These are phyloP conservation scores for Endothia cerciana DNA, from an alignment of 2,329 filamentous ascomycete genomes.

Conservation along the genomic window DNA sequence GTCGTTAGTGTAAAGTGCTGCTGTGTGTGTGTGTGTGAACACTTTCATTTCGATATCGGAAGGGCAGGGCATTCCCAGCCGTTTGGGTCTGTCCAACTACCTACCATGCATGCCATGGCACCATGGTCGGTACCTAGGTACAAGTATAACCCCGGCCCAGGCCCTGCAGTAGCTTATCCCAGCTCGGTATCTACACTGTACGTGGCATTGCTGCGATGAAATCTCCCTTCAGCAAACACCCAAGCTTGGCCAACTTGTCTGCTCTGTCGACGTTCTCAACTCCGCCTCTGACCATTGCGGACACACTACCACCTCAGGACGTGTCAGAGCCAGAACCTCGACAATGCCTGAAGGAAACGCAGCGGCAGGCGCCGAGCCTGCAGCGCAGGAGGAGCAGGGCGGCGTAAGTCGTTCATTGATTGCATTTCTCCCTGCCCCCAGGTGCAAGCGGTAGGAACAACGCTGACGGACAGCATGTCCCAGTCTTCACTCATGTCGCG, in stretches of 20 bases:
- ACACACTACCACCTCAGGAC: slow-evolving; percentile 15
- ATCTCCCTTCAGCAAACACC: neutral
- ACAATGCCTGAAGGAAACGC: slow-evolving; percentile 29
- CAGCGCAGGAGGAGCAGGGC: slow-evolving; percentile 27
- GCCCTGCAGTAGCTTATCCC: neutral
- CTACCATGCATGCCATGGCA: too few species aligned
- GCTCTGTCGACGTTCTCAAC: neutral
- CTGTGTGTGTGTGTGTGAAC: neutral
- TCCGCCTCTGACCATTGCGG: slow-evolving; percentile 17
- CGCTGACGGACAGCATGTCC: slow-evolving; percentile 9
- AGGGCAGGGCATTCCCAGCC: neutral
- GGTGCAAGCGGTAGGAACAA: slow-evolving; percentile 34
- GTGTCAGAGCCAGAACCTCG: slow-evolving; percentile 13
- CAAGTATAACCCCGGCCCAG: too few species aligned
- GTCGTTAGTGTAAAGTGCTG: too few species aligned
- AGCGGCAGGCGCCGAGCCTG: slow-evolving; percentile 28
- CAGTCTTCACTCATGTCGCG: slow-evolving; percentile 48
- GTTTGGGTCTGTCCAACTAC: neutral
- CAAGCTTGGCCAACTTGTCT: neutral
- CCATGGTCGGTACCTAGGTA: neutral
- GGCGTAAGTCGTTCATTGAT: slow-evolving; percentile 21
- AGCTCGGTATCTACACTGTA: neutral
- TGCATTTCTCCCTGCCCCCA: neutral
- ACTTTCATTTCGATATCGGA: neutral
- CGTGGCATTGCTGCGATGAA: slow-evolving; percentile 1